A percentile compares a stretch with the other conserved stretches of the same genome.
Evolutionary conservation across 768 basidiomycete genomes (phyloP).

Genomic region (Boletus reticuloceps): DNA sequence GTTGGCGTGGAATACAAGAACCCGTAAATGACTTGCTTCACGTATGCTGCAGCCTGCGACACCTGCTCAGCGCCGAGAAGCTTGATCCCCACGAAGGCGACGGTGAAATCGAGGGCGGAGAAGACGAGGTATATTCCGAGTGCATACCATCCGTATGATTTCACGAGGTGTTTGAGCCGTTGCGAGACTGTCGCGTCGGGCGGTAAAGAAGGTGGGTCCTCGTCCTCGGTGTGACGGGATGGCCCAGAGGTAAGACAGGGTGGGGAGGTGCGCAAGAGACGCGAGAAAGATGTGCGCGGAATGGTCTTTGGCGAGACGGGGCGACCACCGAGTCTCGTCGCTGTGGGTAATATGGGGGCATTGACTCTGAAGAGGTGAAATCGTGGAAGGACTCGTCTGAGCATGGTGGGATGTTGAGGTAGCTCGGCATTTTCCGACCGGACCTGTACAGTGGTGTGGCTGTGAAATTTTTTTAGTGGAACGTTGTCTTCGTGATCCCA

Average conservation of each 20-base stretch:
- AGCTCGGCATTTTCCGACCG: conserved; percentile 11
- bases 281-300: conserved; percentile 26
- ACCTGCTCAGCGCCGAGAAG: conserved; percentile 91
- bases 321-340: conserved; percentile 35
- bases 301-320: conserved; percentile 5
- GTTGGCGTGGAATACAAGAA: conserved; percentile 52
- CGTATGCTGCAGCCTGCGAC: conserved; percentile 56
- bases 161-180: conserved; percentile 78
- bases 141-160: conserved; percentile 94
- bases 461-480: conserved; percentile 13
- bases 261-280: conserved; percentile 49
- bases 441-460: conserved; percentile 26
- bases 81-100: conserved; percentile 83
- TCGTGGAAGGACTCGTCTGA: conserved; percentile 42
- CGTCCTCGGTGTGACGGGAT: conserved; percentile 6
- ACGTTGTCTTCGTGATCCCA: conserved; percentile 14
- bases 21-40: conserved; percentile 46
- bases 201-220: conserved; percentile 31
- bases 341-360: conserved; percentile 49
- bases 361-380: conserved; percentile 46
- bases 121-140: conserved; percentile 84
- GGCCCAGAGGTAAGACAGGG: conserved; percentile 42
- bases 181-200: conserved; percentile 60
- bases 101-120: conserved; percentile 73
- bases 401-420: conserved; percentile 19